Evolutionary conservation across 768 basidiomycete species (phyloP).

Genomic region (Hygrocybe coccinea): DNA sequence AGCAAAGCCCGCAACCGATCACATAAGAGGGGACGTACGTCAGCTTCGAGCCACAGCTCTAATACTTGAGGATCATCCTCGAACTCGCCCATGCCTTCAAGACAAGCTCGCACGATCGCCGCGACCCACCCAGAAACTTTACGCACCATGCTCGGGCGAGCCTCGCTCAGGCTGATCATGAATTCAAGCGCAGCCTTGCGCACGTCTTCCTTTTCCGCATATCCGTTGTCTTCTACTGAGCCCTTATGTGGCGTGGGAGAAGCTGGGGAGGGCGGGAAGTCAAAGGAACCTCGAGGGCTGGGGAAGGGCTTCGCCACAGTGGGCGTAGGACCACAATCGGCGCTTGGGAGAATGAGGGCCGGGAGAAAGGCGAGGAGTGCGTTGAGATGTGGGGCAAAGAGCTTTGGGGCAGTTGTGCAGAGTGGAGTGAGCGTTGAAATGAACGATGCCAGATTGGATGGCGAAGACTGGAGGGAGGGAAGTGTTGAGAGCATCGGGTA

Average conservation of each 20-base stretch:
- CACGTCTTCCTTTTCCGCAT: constrained; percentile 60
- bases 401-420: constrained; percentile 55
- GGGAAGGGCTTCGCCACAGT: constrained; percentile 47
- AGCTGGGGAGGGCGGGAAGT: constrained; percentile 39
- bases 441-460: constrained; percentile 44
- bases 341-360: constrained; percentile 58
- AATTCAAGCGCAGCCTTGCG: constrained; percentile 75
- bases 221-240: constrained; percentile 29
- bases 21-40: constrained; percentile 46
- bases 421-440: constrained; percentile 67
- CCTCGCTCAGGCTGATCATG: constrained; percentile 76
- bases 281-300: constrained; percentile 1
- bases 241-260: constrained; percentile 23
- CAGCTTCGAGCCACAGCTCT: constrained; percentile 64
- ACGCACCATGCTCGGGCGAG: constrained; percentile 63
- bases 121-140: constrained; percentile 67
- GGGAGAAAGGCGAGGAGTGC: constrained; percentile 68
- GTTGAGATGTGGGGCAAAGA: constrained; percentile 72
- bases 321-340: constrained; percentile 46
- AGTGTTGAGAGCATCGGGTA: constrained; percentile 74
- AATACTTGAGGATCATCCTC: constrained; percentile 45
- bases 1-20: constrained; percentile 4
- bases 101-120: constrained; percentile 65
- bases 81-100: constrained; percentile 80
- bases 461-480: constrained; percentile 34